These are phyloP conservation scores for Lactifluus hygrophoroides DNA, from an alignment of 768 basidiomycete species.

Conservation along the genomic window DNA sequence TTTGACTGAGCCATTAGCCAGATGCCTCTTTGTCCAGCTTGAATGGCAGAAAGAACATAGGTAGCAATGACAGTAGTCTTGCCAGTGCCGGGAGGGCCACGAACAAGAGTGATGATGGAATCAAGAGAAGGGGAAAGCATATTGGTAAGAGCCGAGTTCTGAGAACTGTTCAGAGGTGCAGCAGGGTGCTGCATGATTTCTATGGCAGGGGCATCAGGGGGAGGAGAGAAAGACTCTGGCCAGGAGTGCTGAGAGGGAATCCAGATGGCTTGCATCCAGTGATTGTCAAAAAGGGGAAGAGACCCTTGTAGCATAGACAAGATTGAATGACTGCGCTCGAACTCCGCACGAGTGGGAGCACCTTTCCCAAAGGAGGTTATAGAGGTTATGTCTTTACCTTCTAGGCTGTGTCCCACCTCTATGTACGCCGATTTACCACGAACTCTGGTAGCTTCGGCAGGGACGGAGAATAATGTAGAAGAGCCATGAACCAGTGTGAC, in stretches of 20 bases:
- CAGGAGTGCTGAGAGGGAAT: conserved; percentile 26
- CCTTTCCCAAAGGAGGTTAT: conserved; percentile 48
- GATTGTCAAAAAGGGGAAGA: conserved; percentile 25
- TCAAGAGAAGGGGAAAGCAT: conserved; percentile 34
- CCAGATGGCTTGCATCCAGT: conserved; percentile 34
- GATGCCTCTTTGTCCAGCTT: conserved; percentile 34
- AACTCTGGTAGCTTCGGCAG: conserved; percentile 21
- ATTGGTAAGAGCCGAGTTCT: conserved; percentile 28
- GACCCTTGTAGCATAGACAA: conserved; percentile 31
- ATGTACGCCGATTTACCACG: conserved; percentile 22
- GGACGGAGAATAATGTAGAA: conserved; percentile 24
- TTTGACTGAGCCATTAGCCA: conserved; percentile 85
- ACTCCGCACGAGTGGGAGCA: conserved; percentile 51
- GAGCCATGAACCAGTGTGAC: conserved; percentile 23
- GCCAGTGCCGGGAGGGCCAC: conserved; percentile 29
- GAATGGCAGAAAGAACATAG: conserved; percentile 25
- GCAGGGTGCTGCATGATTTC: conserved; percentile 20
- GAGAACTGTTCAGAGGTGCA: conserved; percentile 33
- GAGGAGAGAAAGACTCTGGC: conserved; percentile 29
- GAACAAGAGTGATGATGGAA: conserved; percentile 28
- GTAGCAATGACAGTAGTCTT: conserved; percentile 30
- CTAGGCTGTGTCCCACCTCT: conserved; percentile 21
- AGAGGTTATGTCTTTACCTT: conserved; percentile 27
- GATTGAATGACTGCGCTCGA: conserved; percentile 28
- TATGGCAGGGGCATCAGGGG: conserved; percentile 19